phyloP scores from a whole-genome alignment of 169 alveolate genomes.

The Plasmodium berghei region DNA sequence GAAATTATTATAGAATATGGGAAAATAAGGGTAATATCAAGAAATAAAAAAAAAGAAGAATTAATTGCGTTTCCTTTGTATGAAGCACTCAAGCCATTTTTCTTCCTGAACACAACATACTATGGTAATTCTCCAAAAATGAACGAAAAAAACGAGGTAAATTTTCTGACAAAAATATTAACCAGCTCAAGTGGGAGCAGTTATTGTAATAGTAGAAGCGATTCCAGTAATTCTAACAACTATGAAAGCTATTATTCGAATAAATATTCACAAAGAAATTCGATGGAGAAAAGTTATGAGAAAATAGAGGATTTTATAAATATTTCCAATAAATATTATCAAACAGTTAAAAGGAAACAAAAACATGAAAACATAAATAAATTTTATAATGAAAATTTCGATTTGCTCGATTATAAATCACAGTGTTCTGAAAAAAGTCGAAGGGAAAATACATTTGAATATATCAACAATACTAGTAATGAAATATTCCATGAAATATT shows the following conservation, averaged over 20 bases:
- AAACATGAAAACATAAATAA: background rate
- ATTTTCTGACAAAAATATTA: background rate
- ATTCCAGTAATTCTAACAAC: background rate
- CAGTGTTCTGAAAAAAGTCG: background rate
- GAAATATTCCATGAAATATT: background rate
- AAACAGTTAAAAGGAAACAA: background rate
- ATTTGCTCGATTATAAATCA: background rate
- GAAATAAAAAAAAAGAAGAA: slow-evolving; percentile 76
- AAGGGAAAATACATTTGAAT: background rate
- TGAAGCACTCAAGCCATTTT: slow-evolving; percentile 69
- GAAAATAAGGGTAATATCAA: slow-evolving; percentile 35
- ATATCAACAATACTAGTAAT: background rate
- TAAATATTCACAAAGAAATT: background rate
- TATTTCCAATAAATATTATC: background rate
- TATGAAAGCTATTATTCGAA: no score
- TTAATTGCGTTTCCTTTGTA: slow-evolving; percentile 65
- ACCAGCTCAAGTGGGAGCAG: background rate
- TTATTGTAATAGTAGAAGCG: background rate
- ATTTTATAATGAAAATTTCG: background rate
- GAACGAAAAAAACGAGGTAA: background rate
- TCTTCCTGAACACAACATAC: slow-evolving; percentile 32
- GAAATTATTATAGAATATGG: slow-evolving; percentile 53
- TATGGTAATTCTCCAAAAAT: background rate
- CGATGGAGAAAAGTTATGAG: background rate
- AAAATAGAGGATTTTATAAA: background rate